Percentiles rank a stretch among this genome's conserved stretches.
These are phyloP conservation scores for Exophiala dermatitidis DNA, from an alignment of 2,329 filamentous ascomycete genomes.

Conservation along the genomic window DNA sequence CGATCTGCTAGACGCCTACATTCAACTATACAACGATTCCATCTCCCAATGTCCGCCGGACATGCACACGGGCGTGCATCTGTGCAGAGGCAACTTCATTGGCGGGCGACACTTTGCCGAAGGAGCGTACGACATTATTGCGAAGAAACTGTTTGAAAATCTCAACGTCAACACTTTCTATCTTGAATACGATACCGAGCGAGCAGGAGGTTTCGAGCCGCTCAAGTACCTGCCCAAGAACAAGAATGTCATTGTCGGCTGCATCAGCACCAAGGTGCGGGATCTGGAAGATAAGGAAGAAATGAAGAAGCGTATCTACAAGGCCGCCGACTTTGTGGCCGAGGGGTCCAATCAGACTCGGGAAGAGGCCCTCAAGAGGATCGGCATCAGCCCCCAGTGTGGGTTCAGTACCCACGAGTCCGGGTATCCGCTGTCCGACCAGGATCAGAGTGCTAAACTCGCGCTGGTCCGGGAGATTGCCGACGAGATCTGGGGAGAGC, in stretches of 20 bases:
- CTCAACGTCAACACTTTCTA: conserved; percentile 57
- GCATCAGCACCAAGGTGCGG: conserved; percentile 53
- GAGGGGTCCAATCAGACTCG: conserved; percentile 54
- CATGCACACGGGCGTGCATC: conserved; percentile 64
- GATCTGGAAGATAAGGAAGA: conserved; percentile 53
- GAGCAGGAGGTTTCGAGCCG: conserved; percentile 55
- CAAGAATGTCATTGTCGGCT: conserved; percentile 53
- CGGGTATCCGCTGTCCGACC: conserved; percentile 57
- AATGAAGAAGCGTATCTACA: conserved; percentile 48
- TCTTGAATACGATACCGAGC: conserved; percentile 56
- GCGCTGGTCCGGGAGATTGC: conserved; percentile 59
- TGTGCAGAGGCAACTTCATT: conserved; percentile 59
- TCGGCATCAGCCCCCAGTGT: conserved; percentile 59
- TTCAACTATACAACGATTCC: conserved; percentile 63
- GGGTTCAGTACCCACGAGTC: conserved; percentile 62
- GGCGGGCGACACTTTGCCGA: conserved; percentile 54
- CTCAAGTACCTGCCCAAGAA: conserved; percentile 49
- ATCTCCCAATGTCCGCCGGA: conserved; percentile 54
- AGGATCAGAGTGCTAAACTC: conserved; percentile 63
- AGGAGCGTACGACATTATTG: conserved; percentile 57
- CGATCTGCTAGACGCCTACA: conserved; percentile 62
- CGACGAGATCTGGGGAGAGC: conserved; percentile 57
- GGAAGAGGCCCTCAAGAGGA: conserved; percentile 58
- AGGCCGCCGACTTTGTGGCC: conserved; percentile 58
- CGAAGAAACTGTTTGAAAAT: conserved; percentile 53